These are phyloP conservation scores for Byssochlamys sp. DNA, from an alignment of 2,329 filamentous ascomycete species.

Conservation along the genomic window DNA sequence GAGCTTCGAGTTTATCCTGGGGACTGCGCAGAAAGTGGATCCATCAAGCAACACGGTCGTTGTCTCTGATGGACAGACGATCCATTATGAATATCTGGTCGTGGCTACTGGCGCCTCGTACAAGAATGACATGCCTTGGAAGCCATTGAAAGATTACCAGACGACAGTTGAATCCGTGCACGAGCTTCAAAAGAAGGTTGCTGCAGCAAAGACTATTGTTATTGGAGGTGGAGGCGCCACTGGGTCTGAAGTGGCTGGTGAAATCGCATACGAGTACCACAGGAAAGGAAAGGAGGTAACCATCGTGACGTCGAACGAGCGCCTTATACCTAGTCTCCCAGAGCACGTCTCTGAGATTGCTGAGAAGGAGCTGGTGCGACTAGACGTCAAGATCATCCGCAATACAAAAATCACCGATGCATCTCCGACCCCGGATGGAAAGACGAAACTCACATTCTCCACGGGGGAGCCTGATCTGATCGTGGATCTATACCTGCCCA, in stretches of 20 bases:
- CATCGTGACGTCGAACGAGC: constrained; percentile 3
- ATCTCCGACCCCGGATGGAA: neutral
- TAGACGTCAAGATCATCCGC: constrained; percentile 8
- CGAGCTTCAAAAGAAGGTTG: constrained; percentile 9
- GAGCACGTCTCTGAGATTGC: constrained; percentile 4
- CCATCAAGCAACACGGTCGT: constrained; percentile 6
- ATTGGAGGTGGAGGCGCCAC: constrained; percentile 25
- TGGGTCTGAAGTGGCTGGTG: constrained; percentile 25
- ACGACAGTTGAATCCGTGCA: constrained; percentile 10
- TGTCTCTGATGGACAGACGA: neutral
- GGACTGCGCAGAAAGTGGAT: constrained; percentile 2
- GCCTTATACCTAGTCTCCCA: constrained; percentile 1
- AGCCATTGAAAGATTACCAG: constrained; percentile 10
- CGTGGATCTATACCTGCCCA: constrained; percentile 9
- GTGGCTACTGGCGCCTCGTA: constrained; percentile 11
- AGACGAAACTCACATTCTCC: constrained; percentile 6
- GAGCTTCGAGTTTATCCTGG: constrained; percentile 8
- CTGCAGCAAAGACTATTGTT: constrained; percentile 17
- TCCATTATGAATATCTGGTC: constrained; percentile 14
- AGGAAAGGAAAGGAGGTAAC: constrained; percentile 8
- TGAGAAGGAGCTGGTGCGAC: constrained; percentile 7
- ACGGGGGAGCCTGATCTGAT: constrained; percentile 3
- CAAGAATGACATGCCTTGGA: constrained; percentile 9
- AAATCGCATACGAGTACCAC: constrained; percentile 15
- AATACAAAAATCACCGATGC: constrained; percentile 4